Evolutionary conservation across 306 rosid species (phyloP).

Genomic region (Corylus avellana): DNA sequence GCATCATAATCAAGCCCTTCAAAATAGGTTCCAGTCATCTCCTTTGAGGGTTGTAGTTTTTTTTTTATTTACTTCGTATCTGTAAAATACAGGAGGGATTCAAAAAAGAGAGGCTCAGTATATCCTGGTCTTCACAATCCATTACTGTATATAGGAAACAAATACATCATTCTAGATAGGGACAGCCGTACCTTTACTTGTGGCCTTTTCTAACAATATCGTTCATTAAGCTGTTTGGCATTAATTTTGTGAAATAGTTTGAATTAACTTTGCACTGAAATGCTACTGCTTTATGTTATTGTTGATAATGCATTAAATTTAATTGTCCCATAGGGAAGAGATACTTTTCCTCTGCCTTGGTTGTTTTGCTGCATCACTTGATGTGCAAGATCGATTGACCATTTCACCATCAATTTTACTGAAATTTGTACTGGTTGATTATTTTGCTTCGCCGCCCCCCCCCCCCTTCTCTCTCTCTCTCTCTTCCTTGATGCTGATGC

Average conservation of each 20-base stretch:
- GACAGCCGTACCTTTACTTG: neutral
- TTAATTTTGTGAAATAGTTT: no score
- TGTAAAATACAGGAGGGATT: neutral
- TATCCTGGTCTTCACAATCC: no score
- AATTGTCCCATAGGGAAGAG: neutral
- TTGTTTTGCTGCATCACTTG: neutral
- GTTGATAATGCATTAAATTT: neutral
- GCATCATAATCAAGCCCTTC: neutral
- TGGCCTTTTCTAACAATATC: no score
- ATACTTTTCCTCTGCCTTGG: neutral
- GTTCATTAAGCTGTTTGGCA: no score
- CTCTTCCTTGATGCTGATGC: conserved; percentile 18
- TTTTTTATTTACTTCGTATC: neutral
- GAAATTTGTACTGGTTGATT: neutral
- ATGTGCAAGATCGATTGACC: neutral
- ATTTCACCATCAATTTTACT: neutral
- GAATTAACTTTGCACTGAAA: neutral
- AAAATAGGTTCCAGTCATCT: no score
- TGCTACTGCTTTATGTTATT: neutral
- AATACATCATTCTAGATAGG: neutral
- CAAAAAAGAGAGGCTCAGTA: no score
- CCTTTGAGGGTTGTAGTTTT: neutral
- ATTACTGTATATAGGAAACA: no score
- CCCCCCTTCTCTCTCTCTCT: neutral
- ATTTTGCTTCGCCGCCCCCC: neutral